Base-by-base conservation (phyloP, 139 green algal species). In the Auxenochlorella pyrenoidosa region DNA sequence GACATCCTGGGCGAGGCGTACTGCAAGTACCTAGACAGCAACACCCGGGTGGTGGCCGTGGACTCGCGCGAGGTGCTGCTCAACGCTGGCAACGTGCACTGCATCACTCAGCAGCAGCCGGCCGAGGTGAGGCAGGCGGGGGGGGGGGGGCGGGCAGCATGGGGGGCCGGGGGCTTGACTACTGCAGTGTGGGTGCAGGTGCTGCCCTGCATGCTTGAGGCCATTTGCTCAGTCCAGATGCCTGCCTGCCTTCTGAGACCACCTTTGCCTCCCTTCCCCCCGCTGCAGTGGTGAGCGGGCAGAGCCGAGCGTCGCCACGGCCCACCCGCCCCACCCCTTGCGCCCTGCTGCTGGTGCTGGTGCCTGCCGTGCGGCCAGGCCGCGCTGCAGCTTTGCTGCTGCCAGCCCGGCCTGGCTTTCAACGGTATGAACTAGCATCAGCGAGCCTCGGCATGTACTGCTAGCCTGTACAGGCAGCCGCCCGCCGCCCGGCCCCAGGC, bases 1-100 rank as follows among this genome's bases (percentile, higher is more conserved):
- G 86, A 94, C 63, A 86, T 88, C 2, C 88, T 96, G 80, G 88
- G 90, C 66, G 71, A 90, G 41, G 92, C 91, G 2, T 96, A 95
- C 77, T 88, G 84, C 84, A 88, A 83, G 73, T 84, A 83, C 38
- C 75, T 76, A 32, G 84, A 88, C 60, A 75, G 58, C 41, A 68
- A 77, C 73, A 83, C 63, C n/a, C 79, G 82, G 41, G 73, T 96
- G 77, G 94, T 96, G 24, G 87, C 88, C n/a, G 92, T 96, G 0
- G 85, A 87, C 30, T 91, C 89, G 1, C 87, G 94, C 34, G 90
- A 97, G 77, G 83, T 97, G 28, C 85, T 96, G 75, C 87, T 97
- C 47, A 93, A 93, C 32, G 94, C 93, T 15, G 94, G 94, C 43
- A 96, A 95, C 87, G 90, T 97, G 16, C 94, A 97, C 87, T 97